These are phyloP conservation scores for Cyberlindnera mycetangii DNA, from an alignment of 805 yeast species.

Conservation along the genomic window DNA sequence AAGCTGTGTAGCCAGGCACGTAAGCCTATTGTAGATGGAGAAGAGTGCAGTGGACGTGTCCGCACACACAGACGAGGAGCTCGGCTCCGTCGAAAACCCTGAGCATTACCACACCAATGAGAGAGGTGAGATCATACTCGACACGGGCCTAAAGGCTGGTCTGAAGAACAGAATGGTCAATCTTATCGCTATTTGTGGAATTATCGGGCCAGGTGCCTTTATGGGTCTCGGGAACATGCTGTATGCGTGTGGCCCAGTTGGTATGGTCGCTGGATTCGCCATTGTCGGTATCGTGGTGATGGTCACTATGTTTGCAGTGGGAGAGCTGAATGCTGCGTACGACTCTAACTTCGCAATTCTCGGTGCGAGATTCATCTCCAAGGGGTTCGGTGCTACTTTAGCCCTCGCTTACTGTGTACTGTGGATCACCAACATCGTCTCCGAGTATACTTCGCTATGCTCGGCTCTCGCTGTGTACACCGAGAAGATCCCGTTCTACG, in stretches of 20 bases:
- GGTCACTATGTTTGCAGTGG: constrained; percentile 52
- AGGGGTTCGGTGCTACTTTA: constrained; percentile 55
- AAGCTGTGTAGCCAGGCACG: too few species aligned
- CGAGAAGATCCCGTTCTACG: constrained; percentile 51
- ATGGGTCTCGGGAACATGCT: constrained; percentile 52
- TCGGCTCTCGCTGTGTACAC: constrained; percentile 49
- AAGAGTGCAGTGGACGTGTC: not conserved
- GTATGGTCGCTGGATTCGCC: constrained; percentile 48
- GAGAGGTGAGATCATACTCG: constrained; percentile 29
- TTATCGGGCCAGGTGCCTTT: constrained; percentile 58
- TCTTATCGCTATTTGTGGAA: constrained; percentile 52
- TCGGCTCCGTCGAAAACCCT: not conserved
- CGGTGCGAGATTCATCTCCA: constrained; percentile 49
- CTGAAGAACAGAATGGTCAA: constrained; percentile 50
- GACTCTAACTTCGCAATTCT: constrained; percentile 53
- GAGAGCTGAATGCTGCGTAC: constrained; percentile 52
- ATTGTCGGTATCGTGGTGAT: constrained; percentile 52
- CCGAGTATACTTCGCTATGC: constrained; percentile 53
- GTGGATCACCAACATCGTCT: constrained; percentile 54
- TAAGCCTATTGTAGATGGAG: too few species aligned
- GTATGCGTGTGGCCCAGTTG: constrained; percentile 49
- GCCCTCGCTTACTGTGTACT: constrained; percentile 52
- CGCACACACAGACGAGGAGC: not conserved
- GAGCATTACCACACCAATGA: constrained; percentile 22
- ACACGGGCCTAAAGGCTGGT: constrained; percentile 40